Percentiles rank a stretch among this genome's conserved stretches.
These are phyloP conservation scores for Lolium perenne DNA, from an alignment of 176 grass and related monocot species.

Conservation along the genomic window DNA sequence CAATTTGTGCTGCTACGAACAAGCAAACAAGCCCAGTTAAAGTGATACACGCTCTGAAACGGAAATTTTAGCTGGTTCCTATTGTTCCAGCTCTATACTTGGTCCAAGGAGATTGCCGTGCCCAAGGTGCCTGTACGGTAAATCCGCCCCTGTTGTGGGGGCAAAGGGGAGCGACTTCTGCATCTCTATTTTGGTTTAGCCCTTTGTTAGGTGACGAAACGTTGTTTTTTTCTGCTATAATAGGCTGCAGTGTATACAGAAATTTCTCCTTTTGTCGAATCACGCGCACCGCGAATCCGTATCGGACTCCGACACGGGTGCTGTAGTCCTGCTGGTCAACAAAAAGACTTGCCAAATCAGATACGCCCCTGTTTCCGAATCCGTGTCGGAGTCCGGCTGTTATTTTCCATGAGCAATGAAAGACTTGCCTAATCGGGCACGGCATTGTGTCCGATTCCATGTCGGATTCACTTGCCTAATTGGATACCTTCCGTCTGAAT, in stretches of 20 bases:
- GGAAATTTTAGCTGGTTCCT: too few relatives aligned
- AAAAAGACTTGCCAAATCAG: neutral
- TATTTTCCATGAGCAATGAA: neutral
- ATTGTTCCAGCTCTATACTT: too few relatives aligned
- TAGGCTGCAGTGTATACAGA: neutral
- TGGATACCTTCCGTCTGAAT: neutral
- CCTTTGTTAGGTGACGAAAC: neutral
- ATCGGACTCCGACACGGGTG: neutral
- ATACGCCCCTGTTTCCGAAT: neutral
- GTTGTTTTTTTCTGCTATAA: conserved; percentile 5
- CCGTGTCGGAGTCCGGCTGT: neutral
- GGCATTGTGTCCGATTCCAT: neutral
- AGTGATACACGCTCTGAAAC: too few relatives aligned
- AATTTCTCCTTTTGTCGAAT: neutral
- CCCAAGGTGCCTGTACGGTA: too few relatives aligned
- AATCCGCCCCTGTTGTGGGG: too few relatives aligned
- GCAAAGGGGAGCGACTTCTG: neutral
- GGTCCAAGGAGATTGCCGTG: too few relatives aligned
- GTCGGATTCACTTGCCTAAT: neutral
- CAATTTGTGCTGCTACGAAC: too few relatives aligned
- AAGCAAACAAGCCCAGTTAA: too few relatives aligned
- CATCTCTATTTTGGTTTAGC: neutral
- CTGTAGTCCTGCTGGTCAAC: neutral
- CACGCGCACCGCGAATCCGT: neutral
- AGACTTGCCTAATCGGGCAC: neutral